A percentile compares a stretch with the other conserved stretches of the same genome.
These are phyloP conservation scores for Actinomucor elegans DNA, from an alignment of 371 early-diverging fungal species.

Conservation along the genomic window DNA sequence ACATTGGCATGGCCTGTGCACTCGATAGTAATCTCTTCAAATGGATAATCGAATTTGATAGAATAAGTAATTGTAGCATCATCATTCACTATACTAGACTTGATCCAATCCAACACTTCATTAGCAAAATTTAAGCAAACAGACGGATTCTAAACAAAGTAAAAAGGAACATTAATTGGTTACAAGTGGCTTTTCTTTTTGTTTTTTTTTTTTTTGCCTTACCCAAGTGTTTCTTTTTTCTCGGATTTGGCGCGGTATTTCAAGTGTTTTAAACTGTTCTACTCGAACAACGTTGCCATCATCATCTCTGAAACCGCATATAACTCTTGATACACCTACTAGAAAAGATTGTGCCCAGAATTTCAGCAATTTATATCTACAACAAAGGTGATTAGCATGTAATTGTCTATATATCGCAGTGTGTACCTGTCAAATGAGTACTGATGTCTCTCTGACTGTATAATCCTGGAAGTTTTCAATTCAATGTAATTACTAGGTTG, in stretches of 20 bases:
- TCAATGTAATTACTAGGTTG: constrained; percentile 75
- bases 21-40: constrained; percentile 31
- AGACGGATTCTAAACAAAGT: constrained; percentile 33
- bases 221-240: constrained; percentile 64
- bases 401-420: neutral
- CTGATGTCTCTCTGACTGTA: constrained; percentile 53
- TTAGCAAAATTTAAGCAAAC: constrained; percentile 56
- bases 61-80: constrained; percentile 45
- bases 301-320: constrained; percentile 87
- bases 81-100: constrained; percentile 28
- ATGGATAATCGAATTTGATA: constrained; percentile 44
- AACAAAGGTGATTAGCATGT: neutral
- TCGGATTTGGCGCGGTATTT: constrained; percentile 80
- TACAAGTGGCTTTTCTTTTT: neutral
- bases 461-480: constrained; percentile 82
- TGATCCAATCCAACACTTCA: constrained; percentile 44
- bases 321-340: constrained; percentile 79
- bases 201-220: constrained; percentile 19
- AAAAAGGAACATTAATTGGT: neutral
- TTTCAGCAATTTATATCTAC: constrained; percentile 79
- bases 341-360: constrained; percentile 94
- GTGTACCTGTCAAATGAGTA: constrained; percentile 64
- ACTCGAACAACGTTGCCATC: constrained; percentile 58
- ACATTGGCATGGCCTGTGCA: constrained; percentile 29
- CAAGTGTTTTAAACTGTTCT: constrained; percentile 68